Evolutionary conservation across 768 basidiomycete genomes (phyloP).

Genomic region (Albatrellus ellisii): DNA sequence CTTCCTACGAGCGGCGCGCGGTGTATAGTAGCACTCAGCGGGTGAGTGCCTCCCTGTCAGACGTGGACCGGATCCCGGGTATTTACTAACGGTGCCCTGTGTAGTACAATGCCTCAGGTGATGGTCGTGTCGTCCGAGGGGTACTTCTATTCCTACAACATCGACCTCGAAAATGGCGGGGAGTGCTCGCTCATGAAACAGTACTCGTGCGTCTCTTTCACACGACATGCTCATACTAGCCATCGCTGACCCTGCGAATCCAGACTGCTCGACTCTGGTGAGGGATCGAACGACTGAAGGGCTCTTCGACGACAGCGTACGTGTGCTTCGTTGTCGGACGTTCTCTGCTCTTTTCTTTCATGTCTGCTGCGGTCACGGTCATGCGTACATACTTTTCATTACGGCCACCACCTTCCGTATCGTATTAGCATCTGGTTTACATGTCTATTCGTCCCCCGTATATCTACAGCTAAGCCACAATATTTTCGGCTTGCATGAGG

Average conservation of each 20-base stretch:
- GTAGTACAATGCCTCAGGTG: slow-evolving; percentile 85
- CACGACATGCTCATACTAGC: no score
- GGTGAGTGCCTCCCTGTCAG: not conserved
- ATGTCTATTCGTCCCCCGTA: no score
- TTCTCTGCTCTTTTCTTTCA: not conserved
- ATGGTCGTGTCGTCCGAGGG: slow-evolving; percentile 97
- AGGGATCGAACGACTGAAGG: slow-evolving; percentile 13
- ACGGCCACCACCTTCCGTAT: not conserved
- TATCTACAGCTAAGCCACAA: no score
- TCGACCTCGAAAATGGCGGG: slow-evolving; percentile 92
- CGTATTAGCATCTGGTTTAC: not conserved
- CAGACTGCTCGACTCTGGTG: slow-evolving; percentile 18
- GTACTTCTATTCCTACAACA: slow-evolving; percentile 90
- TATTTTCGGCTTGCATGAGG: no score
- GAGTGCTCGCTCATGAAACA: slow-evolving; percentile 94
- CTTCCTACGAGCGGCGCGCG: slow-evolving; percentile 67
- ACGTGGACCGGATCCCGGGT: no score
- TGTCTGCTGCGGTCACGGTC: not conserved
- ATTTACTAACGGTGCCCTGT: not conserved
- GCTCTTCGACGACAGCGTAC: not conserved
- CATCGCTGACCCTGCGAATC: not conserved
- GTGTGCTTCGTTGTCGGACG: not conserved
- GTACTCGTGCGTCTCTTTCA: slow-evolving; percentile 47
- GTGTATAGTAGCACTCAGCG: slow-evolving; percentile 23
- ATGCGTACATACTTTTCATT: not conserved